phyloP scores from a whole-genome alignment of 257 asterid species.

The Nicotiana benthamiana region DNA sequence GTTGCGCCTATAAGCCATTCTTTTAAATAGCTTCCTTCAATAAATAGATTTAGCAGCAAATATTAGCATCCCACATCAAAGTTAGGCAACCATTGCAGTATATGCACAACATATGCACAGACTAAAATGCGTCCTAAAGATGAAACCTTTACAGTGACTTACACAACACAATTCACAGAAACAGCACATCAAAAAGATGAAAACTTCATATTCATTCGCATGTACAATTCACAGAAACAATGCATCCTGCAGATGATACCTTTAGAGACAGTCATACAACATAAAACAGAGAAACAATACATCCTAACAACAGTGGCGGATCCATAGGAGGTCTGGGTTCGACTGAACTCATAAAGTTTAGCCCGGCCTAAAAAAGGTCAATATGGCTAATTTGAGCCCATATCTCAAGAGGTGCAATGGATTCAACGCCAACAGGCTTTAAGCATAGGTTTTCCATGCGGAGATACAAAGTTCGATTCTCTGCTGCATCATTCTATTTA shows the following conservation, averaged over 20 bases:
- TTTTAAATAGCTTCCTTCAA: background rate
- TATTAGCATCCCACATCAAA: background rate
- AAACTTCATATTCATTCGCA: background rate
- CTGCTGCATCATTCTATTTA: too few species aligned
- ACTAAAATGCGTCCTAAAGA: background rate
- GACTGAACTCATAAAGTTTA: too few species aligned
- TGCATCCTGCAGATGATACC: background rate
- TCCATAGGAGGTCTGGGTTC: too few species aligned
- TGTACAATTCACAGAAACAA: background rate
- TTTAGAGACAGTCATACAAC: background rate
- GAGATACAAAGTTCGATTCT: too few species aligned
- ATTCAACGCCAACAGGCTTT: too few species aligned
- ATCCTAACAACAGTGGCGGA: background rate
- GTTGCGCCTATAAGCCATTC: slow-evolving; percentile 74
- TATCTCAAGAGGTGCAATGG: too few species aligned
- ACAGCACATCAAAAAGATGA: background rate
- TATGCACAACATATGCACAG: background rate
- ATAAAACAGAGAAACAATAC: background rate
- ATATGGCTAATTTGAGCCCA: too few species aligned
- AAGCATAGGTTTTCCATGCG: too few species aligned
- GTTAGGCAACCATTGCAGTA: background rate
- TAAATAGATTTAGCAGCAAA: background rate
- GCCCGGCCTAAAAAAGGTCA: too few species aligned
- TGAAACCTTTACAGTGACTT: background rate
- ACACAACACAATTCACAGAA: background rate